Percentiles rank a stretch among this genome's conserved stretches.
These are phyloP conservation scores for Lobulomyces angularis DNA, from an alignment of 192 early-diverging fungal genomes.

Conservation along the genomic window DNA sequence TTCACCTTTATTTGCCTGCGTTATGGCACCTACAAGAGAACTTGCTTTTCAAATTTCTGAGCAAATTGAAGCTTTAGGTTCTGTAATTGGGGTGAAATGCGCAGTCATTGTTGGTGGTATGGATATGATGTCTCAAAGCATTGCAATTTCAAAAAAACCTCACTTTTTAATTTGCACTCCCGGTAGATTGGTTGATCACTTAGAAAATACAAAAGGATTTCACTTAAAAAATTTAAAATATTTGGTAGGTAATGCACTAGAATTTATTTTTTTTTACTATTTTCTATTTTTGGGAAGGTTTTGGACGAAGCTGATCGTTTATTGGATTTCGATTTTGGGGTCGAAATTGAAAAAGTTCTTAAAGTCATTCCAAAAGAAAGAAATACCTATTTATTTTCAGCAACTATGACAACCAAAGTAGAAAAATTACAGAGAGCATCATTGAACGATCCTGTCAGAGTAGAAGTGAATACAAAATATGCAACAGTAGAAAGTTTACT, in stretches of 20 bases:
- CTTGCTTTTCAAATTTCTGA: constrained; percentile 65
- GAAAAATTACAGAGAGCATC: constrained; percentile 89
- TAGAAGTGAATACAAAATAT: constrained; percentile 87
- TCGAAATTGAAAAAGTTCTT: constrained; percentile 90
- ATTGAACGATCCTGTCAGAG: constrained; percentile 80
- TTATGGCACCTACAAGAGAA: constrained; percentile 77
- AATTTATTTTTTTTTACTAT: constrained; percentile 39
- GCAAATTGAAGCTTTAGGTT: constrained; percentile 60
- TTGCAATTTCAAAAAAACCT: constrained; percentile 86
- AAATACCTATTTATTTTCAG: constrained; percentile 88
- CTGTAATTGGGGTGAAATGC: constrained; percentile 82
- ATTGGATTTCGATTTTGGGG: constrained; percentile 80
- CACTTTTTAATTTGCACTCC: constrained; percentile 93
- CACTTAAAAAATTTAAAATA: constrained; percentile 81
- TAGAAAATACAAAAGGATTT: constrained; percentile 98
- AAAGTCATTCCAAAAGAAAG: constrained; percentile 84
- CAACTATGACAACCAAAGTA: constrained; percentile 97
- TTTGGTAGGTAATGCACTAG: constrained; percentile 74
- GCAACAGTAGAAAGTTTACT: constrained; percentile 77
- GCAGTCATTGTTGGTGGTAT: constrained; percentile 90
- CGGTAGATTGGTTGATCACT: constrained; percentile 85
- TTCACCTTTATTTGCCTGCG: constrained; percentile 80
- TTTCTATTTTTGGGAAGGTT: constrained; percentile 26
- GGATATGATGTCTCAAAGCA: constrained; percentile 93
- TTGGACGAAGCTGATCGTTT: constrained; percentile 81